Base-by-base conservation (phyloP, 2,329 filamentous ascomycete genomes). In the Stagonosporopsis vannaccii region DNA sequence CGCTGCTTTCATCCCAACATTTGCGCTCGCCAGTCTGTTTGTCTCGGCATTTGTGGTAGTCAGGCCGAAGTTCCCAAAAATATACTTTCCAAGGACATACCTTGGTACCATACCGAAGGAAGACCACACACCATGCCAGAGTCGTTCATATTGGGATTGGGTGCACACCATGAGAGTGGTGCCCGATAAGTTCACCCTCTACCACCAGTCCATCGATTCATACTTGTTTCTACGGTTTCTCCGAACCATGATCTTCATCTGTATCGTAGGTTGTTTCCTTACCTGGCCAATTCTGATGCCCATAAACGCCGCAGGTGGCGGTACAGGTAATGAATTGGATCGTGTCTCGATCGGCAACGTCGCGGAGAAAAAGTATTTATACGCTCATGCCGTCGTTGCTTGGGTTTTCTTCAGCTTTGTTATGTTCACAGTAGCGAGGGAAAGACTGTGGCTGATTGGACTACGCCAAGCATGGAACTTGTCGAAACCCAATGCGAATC, bases 211-310 rank as follows among this genome's bases (percentile, higher is more conserved):
- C 0, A 85, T 99, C 60, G 94, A 99, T 74, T 90, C 90, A 28
- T 98, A 94, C 76, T 87, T 98, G 47, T 92, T 96, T 74, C 82
- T 98, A 25, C 91, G 94, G 32, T 97, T 94, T 70, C 79, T 98
- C 61, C 91, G 92, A 70, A 89, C 95, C 50, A 80, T 89, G 25
- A 85, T 89, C 51, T 83, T 90, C 57, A 89, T 96, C 63, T 93
- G 90, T 77, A 85, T 98, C 41, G 88, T 94, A 9, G 95, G 95
- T 55, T 91, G 88, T 69, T 80, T 84, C 65, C 88, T 98, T 56
- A 93, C 91, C 17, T 97, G 91, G 88, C 94, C 95, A 0, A 82
- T 97, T 35, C 81, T 98, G 20, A 92, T 90, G 86, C 93, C 95
- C 0, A 80, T 98, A 74, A 96, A 98, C 75, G 87, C 87, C 30